phyloP scores from a whole-genome alignment of 2,329 filamentous ascomycete species.

The Bipolaris gigantea region DNA sequence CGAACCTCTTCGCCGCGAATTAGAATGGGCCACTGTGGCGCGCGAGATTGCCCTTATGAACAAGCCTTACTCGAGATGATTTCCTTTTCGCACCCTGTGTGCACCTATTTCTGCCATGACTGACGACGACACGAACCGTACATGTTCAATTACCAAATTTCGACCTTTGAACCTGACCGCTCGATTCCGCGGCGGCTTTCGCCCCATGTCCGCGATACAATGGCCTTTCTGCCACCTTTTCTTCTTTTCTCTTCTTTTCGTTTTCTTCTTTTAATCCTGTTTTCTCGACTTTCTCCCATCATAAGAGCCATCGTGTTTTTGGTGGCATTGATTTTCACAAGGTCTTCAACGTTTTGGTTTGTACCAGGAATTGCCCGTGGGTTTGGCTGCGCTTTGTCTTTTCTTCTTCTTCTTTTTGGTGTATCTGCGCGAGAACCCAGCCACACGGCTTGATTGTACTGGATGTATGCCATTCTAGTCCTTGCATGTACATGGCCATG shows the following conservation, averaged over 20 bases:
- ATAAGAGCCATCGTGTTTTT: conserved; percentile 3
- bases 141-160: conserved; percentile 27
- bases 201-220: conserved; percentile 7
- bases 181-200: conserved; percentile 8
- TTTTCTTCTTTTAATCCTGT: conserved; percentile 1
- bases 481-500: conserved; percentile 11
- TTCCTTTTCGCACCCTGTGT: conserved; percentile 5
- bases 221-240: conserved; percentile 10
- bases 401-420: conserved; percentile 12
- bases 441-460: conserved; percentile 22
- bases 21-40: conserved; percentile 88
- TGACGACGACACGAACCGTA: conserved; percentile 24
- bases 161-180: conserved; percentile 7
- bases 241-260: neutral
- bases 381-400: conserved; percentile 4
- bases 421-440: conserved; percentile 12
- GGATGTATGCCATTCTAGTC: conserved; percentile 14
- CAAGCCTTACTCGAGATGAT: conserved; percentile 78
- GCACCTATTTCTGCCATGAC: conserved; percentile 18
- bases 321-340: conserved; percentile 3
- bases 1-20: conserved; percentile 66
- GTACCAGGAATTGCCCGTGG: neutral
- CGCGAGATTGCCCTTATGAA: conserved; percentile 96
- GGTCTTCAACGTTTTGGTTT: conserved; percentile 3
- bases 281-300: neutral